Evolutionary conservation across 73 alveolate species (phyloP).

Genomic region (Paramecium octaurelia): DNA sequence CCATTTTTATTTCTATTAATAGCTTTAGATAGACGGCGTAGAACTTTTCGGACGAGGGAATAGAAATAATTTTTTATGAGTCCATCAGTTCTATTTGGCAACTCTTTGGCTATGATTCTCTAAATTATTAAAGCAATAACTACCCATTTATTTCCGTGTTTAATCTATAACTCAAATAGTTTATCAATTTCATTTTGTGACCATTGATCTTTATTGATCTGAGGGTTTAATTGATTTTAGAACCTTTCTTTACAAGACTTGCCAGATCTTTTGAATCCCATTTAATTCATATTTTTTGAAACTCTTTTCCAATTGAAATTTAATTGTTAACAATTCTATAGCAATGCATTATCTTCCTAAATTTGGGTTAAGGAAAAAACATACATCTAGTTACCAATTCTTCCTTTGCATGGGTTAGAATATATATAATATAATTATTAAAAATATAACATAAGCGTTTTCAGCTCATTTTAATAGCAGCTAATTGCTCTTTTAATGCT

Average conservation of each 20-base stretch:
- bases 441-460: neutral
- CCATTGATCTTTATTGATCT: neutral
- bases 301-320: neutral
- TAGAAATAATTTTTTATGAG: constrained; percentile 87
- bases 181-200: neutral
- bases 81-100: constrained; percentile 92
- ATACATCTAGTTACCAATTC: constrained; percentile 21
- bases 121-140: neutral
- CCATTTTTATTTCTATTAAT: neutral
- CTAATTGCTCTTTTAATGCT: constrained; percentile 5
- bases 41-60: constrained; percentile 81
- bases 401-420: neutral
- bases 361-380: neutral
- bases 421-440: neutral
- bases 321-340: neutral
- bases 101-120: constrained; percentile 69
- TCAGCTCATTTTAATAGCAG: constrained; percentile 15
- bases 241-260: constrained; percentile 27
- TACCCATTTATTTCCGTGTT: constrained; percentile 36
- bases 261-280: neutral
- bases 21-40: constrained; percentile 64
- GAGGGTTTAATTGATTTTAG: constrained; percentile 15
- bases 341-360: neutral
- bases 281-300: neutral
- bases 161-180: neutral